Evolutionary conservation across 768 basidiomycete genomes (phyloP).

Genomic region (Lyophyllum atratum): DNA sequence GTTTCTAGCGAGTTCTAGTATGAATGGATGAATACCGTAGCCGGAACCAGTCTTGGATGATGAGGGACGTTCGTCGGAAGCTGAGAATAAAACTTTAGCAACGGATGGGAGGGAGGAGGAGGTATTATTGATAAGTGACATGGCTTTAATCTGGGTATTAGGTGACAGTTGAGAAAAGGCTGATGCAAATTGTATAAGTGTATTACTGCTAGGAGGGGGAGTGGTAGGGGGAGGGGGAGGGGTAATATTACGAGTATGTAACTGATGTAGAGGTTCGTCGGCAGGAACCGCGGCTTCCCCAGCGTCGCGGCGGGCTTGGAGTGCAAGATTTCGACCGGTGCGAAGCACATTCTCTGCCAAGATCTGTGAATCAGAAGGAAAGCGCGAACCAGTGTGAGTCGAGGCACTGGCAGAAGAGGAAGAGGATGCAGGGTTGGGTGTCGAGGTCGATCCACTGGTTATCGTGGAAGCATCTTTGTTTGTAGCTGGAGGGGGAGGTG

Average conservation of each 20-base stretch:
- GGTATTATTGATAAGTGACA: not conserved
- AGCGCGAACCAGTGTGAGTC: not conserved
- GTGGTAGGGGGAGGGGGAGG: not conserved
- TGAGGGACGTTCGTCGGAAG: not conserved
- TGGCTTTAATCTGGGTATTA: not conserved
- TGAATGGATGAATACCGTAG: slow-evolving; percentile 12
- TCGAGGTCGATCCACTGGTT: not conserved
- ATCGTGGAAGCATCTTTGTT: slow-evolving; percentile 2
- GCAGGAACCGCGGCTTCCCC: not conserved
- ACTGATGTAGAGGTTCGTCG: not conserved
- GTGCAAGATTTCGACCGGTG: not conserved
- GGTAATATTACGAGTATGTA: not conserved
- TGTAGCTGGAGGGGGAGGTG: slow-evolving; percentile 5
- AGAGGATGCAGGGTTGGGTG: not conserved
- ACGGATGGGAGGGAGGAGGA: not conserved
- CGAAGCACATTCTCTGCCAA: not conserved
- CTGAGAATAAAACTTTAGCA: slow-evolving; percentile 1
- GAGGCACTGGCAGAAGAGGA: not conserved
- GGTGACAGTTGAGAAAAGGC: slow-evolving; percentile 2
- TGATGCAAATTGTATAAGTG: not conserved
- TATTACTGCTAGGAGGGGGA: not conserved
- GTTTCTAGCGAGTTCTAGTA: slow-evolving; percentile 6
- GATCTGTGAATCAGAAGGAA: slow-evolving; percentile 5
- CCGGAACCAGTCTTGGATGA: not conserved
- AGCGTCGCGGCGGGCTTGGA: not conserved